Percentiles rank a stretch among this genome's conserved stretches.
Conservation (phyloP, 2,329 filamentous ascomycete species). For the Hymenoscyphus scutula region DNA sequence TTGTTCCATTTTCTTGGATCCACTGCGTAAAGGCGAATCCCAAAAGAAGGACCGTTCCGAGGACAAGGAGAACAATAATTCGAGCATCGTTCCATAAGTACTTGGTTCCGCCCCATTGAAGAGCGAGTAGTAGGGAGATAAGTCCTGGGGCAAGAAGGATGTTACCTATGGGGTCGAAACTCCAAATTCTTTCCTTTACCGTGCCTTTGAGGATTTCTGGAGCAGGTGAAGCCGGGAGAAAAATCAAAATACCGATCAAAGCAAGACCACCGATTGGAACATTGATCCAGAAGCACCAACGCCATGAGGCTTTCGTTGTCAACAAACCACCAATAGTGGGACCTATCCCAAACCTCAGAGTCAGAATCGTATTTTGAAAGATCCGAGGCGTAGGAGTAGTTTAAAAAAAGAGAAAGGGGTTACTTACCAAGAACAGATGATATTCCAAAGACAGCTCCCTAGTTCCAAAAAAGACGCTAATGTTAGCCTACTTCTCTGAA, state of each 20-base stretch:
- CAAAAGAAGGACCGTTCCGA: constrained; percentile 8
- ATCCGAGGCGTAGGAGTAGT: too few species aligned
- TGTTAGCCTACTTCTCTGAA: constrained; percentile 3
- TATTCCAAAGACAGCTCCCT: constrained; percentile 31
- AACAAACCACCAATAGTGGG: constrained; percentile 33
- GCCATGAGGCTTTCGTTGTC: constrained; percentile 33
- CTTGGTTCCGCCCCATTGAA: constrained; percentile 34
- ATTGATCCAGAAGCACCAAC: constrained; percentile 26
- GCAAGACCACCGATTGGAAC: constrained; percentile 37
- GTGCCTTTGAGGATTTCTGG: constrained; percentile 30
- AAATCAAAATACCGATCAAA: constrained; percentile 39
- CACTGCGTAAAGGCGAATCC: constrained; percentile 12
- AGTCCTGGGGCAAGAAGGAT: constrained; percentile 28
- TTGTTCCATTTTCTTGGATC: constrained; percentile 10
- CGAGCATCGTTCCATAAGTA: constrained; percentile 36
- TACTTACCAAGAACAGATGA: constrained; percentile 32
- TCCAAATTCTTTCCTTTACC: constrained; percentile 18
- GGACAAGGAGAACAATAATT: constrained; percentile 15
- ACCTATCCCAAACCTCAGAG: constrained; percentile 19
- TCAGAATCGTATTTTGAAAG: too few species aligned
- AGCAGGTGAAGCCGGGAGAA: constrained; percentile 42
- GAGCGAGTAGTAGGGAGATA: constrained; percentile 38
- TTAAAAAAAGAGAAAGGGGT: too few species aligned
- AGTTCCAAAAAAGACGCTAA: constrained; percentile 34
- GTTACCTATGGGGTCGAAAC: constrained; percentile 38